These are phyloP conservation scores for Neurospora tetrasperma DNA, from an alignment of 495 filamentous ascomycete genomes.

Conservation along the genomic window DNA sequence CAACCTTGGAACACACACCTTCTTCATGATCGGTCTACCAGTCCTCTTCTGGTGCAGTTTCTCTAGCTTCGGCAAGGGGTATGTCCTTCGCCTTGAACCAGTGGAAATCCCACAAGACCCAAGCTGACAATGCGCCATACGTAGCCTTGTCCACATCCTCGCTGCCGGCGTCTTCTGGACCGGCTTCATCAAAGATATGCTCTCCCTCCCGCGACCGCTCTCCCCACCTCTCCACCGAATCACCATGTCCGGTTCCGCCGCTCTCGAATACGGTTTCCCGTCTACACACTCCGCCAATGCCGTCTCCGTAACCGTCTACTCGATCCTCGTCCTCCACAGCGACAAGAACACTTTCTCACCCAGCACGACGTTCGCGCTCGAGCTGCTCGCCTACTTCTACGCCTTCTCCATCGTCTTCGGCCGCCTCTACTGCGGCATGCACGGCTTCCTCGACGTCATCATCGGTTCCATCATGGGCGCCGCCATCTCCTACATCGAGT, in stretches of 20 bases:
- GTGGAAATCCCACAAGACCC: background rate
- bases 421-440: constrained; percentile 95
- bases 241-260: constrained; percentile 90
- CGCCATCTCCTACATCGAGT: constrained; percentile 55
- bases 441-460: constrained; percentile 86
- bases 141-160: constrained; percentile 77
- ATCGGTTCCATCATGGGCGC: constrained; percentile 69
- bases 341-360: constrained; percentile 43
- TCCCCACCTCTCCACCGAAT: constrained; percentile 91
- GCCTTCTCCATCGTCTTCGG: constrained; percentile 83
- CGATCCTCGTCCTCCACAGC: constrained; percentile 51
- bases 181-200: constrained; percentile 86
- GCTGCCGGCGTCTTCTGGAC: constrained; percentile 86
- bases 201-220: constrained; percentile 87
- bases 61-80: constrained; percentile 71
- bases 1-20: constrained; percentile 95
- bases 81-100: constrained; percentile 38
- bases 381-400: constrained; percentile 66
- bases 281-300: constrained; percentile 97
- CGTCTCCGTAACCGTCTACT: constrained; percentile 85
- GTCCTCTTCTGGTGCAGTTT: constrained; percentile 95
- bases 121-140: constrained; percentile 8
- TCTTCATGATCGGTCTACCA: constrained; percentile 91
- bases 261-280: constrained; percentile 93
- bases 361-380: constrained; percentile 45